phyloP scores from a whole-genome alignment of 192 early-diverging fungal genomes.

The Pilaira anomala region DNA sequence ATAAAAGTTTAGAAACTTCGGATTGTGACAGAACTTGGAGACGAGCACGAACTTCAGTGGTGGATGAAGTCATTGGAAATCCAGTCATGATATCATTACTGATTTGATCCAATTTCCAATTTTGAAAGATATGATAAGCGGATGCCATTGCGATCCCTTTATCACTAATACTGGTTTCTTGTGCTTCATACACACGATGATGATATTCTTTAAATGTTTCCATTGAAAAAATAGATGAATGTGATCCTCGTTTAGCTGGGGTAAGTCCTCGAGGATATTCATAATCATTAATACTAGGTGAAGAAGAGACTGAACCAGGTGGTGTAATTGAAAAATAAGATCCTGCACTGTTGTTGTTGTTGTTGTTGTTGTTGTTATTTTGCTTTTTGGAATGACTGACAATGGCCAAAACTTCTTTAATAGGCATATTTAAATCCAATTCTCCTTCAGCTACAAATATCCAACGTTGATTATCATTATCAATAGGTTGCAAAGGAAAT shows the following conservation, averaged over 20 bases:
- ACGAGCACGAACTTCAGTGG: neutral
- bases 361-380: too few species aligned
- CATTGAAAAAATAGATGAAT: slow-evolving; percentile 20
- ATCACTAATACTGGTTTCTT: slow-evolving; percentile 29
- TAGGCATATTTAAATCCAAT: slow-evolving; percentile 5
- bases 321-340: slow-evolving; percentile 19
- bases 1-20: slow-evolving; percentile 5
- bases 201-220: slow-evolving; percentile 33
- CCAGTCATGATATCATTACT: neutral
- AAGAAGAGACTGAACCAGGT: neutral
- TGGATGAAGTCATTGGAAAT: too few species aligned
- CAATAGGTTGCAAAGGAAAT: slow-evolving; percentile 28
- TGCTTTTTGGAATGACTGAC: too few species aligned
- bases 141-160: slow-evolving; percentile 36
- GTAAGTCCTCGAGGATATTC: slow-evolving; percentile 13
- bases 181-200: slow-evolving; percentile 17
- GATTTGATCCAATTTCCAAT: slow-evolving; percentile 25
- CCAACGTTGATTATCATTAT: slow-evolving; percentile 35
- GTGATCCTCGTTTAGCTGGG: slow-evolving; percentile 29
- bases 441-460: slow-evolving; percentile 22
- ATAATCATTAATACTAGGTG: neutral
- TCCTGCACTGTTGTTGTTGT: too few species aligned
- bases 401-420: slow-evolving; percentile 1
- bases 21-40: slow-evolving; percentile 16
- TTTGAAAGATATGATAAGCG: slow-evolving; percentile 33